Evolutionary conservation across 2,329 filamentous ascomycete genomes (phyloP), one percentile per base, ranked within the genome.

Genomic region (Trichoderma cornu-damae): DNA sequence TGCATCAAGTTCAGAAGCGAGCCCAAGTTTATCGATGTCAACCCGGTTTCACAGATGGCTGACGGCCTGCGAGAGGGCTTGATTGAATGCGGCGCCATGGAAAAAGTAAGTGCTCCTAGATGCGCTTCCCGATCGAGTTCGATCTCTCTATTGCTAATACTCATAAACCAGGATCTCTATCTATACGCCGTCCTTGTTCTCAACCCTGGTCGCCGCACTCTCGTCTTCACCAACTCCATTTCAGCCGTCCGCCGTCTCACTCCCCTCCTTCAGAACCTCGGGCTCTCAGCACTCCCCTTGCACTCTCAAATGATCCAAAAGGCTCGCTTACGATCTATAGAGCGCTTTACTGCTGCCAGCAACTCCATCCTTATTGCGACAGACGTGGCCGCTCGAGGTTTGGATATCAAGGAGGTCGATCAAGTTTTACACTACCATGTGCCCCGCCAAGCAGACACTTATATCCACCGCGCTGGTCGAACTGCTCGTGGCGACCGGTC

Each of bases 231-330:
- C 26, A 99, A 99, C 75, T 96, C 92, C 43, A 96, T 99, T 70
- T 89, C 89, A 52, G 88, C 93, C 2, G 93, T 96, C 51, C 87
- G 91, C 43, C 89, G 94, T 35, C 78, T 99, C 11, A 85, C 87
- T 0, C 90, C 93, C 0, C 83, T 96, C 67, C 81, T 99, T 1
- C 85, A 93, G 64, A 90, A 89, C 63, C 83, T 99, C 50, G 83
- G 87, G 61, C 79, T 96, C 7, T 85, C 87, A 2, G 88, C 86
- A 1, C 77, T 90, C 9, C 85, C 89, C 0, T 77, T 99, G 0
- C 94, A 99, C 72, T 96, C 91, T 0, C 88, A 91, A 62, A 97
- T 99, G 94, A 81, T 86, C 1, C 94, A 99, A 73, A 97, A 97
- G 72, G 92, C 94, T 3, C 90, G 94, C 43, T 79, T 96, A n/a